Base-by-base conservation (phyloP, 2,329 filamentous ascomycete species). In the Lecanicillium sp. region DNA sequence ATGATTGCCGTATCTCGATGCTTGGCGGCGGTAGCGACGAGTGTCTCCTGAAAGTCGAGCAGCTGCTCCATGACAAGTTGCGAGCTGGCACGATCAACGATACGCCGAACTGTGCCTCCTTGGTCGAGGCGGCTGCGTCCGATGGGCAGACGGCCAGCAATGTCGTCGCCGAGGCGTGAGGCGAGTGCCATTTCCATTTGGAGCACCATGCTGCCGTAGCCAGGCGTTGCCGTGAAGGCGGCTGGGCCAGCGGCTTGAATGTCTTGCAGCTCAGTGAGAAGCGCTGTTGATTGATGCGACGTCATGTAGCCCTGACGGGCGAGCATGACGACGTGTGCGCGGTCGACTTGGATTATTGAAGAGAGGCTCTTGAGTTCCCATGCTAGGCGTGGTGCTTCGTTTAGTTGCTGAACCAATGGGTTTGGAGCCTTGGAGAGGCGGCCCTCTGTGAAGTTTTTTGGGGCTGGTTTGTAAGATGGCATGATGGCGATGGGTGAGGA, bases 21-120 rank as follows among this genome's bases (percentile, higher is more conserved):
- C 44, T 68, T 72, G 3, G 84, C 79, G 1, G 22, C 76, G 0
- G 78, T 78, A 1, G 79, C 77, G 36, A 84, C 81, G 41, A 84
- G 76, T 0, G 80, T 41, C 37, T 42, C 14, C 36, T 45, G 29
- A 6, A 39, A 18, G 29, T n/a, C 12, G 18, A 39, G 29, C 10
- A 39, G 36, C 17, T 33, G 18, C 20, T 18, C 14, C 6, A 27
- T 11, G 20, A 39, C 36, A 14, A 4, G 11, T 14, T 32, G 30
- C 5, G 33, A 19, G 29, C 20, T 17, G 36, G 17, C 36, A 10
- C 20, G 17, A 18, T 39, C 36, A 9, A 39, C 36, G 15, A 39
- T 18, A 19, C 36, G 36, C 15, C 29, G 29, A 14, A 39, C 29
- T 17, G 36, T 39, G 10, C 18, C 36, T 29, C 36, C 36, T 14